Base-by-base conservation (phyloP, 768 basidiomycete species). In the Mycena galopus region DNA sequence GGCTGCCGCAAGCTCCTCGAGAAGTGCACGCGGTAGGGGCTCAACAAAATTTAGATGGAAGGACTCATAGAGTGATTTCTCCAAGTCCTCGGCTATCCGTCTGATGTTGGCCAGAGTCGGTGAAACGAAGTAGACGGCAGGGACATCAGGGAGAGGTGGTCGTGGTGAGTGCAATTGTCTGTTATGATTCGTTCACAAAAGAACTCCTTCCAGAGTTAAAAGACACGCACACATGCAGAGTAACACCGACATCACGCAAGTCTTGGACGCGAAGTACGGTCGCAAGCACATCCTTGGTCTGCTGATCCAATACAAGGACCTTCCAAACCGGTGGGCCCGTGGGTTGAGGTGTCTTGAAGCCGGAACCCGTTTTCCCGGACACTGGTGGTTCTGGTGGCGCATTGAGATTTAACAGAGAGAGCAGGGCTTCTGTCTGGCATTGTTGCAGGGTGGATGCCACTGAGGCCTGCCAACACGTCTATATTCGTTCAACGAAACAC, bases 41-140 rank as follows among this genome's bases (percentile, higher is more conserved):
- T 96, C 96, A 14, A 96, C 96, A 79, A 99, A 99, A 81, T 97
- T 97, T 74, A 99, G 86, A 81, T 98, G 94, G 80, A 94, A 96
- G 0, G 95, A 92, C 77, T 98, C 95, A 79, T 99, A 99, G 55
- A 98, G 87, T 30, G 88, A 86, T 78, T 96, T 95, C 80, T 92
- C 91, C 42, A 99, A 89, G 83, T 99, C 98, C 80, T 97, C 93
- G 19, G 96, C 93, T 87, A 99, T 97, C 72, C 97, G 89, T 70
- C 89, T 87, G 76, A 99, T 89, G 79, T 99, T 99, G 65, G 86
- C 83, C 16, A 94, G 85, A 2, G 96, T 97, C 0, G 98, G 97
- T 0, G 96, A 89, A 61, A 99, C 94, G 79, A 99, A 98, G 85
- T 99, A 99, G 33, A 99, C 89, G 1, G 98, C 96, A 21, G 98